phyloP scores from a whole-genome alignment of 2,329 filamentous ascomycete species.

The Ophiostoma quercus region DNA sequence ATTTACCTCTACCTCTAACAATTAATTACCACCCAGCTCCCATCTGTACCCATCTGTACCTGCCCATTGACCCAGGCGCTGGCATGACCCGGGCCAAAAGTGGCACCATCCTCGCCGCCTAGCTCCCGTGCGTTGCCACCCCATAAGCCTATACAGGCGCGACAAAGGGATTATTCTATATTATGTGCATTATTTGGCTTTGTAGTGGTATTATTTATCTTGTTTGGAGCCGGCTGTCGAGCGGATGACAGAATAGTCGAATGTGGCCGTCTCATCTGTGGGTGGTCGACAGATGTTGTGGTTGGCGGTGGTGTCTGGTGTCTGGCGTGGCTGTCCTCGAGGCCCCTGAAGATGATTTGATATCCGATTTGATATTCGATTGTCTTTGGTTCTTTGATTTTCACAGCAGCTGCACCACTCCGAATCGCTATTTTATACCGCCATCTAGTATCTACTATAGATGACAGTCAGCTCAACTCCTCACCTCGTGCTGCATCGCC shows the following conservation, averaged over 20 bases:
- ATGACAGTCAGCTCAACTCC: background rate
- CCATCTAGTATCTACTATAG: too few species aligned
- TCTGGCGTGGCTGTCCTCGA: background rate
- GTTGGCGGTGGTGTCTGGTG: background rate
- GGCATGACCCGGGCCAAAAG: slow-evolving; percentile 27
- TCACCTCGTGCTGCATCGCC: background rate
- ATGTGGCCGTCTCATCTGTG: slow-evolving; percentile 1
- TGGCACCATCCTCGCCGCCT: slow-evolving; percentile 26
- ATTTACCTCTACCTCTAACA: too few species aligned
- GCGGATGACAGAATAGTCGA: slow-evolving; percentile 1
- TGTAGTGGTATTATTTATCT: too few species aligned
- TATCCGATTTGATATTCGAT: too few species aligned
- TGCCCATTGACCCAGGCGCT: slow-evolving; percentile 25
- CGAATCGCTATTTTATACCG: background rate
- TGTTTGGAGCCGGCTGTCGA: background rate
- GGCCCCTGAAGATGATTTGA: too few species aligned
- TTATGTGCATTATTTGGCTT: background rate
- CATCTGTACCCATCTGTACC: background rate
- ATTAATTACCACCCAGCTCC: background rate
- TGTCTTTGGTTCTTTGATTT: background rate
- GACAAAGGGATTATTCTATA: background rate
- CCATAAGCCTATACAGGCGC: background rate
- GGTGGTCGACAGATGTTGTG: background rate
- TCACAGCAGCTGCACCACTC: background rate
- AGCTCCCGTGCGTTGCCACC: slow-evolving; percentile 16